Percentiles rank a stretch among this genome's conserved stretches.
Conservation (phyloP, 306 rosid genomes). For the Malus sieversii region DNA sequence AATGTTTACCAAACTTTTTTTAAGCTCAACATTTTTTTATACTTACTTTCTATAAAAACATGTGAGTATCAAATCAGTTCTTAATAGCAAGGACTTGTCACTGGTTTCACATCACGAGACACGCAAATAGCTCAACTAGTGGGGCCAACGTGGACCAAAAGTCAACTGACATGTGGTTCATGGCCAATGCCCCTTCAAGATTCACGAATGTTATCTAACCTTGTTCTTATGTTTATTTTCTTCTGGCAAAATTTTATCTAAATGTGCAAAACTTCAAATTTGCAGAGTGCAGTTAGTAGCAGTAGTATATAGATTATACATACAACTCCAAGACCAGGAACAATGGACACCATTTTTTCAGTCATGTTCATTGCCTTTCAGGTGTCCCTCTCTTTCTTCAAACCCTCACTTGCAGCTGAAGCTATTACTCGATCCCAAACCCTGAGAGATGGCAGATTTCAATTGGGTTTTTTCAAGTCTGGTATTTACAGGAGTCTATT, state of each 20-base stretch:
- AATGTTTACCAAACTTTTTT: no score
- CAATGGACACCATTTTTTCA: constrained; percentile 4
- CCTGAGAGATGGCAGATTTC: constrained; percentile 16
- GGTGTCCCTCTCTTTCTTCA: background rate
- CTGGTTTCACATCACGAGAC: no score
- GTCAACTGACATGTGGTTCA: background rate
- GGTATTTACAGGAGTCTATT: constrained; percentile 27
- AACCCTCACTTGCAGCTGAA: constrained; percentile 7
- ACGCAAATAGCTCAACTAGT: background rate
- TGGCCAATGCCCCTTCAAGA: background rate
- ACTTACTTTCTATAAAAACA: no score
- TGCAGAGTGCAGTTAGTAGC: background rate
- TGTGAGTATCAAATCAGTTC: no score
- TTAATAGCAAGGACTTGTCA: no score
- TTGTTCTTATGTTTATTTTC: background rate
- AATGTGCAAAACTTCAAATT: background rate
- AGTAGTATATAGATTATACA: background rate
- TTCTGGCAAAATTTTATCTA: background rate
- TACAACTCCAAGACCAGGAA: no score
- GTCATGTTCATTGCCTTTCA: background rate
- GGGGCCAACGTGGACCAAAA: background rate
- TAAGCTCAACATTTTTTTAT: no score
- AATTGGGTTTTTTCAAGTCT: constrained; percentile 34
- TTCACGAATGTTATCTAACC: background rate
- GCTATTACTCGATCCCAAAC: constrained; percentile 15